A percentile compares a stretch with the other conserved stretches of the same genome.
These are phyloP conservation scores for Graphiopsis chlorocephala DNA, from an alignment of 2,329 filamentous ascomycete genomes.

Conservation along the genomic window DNA sequence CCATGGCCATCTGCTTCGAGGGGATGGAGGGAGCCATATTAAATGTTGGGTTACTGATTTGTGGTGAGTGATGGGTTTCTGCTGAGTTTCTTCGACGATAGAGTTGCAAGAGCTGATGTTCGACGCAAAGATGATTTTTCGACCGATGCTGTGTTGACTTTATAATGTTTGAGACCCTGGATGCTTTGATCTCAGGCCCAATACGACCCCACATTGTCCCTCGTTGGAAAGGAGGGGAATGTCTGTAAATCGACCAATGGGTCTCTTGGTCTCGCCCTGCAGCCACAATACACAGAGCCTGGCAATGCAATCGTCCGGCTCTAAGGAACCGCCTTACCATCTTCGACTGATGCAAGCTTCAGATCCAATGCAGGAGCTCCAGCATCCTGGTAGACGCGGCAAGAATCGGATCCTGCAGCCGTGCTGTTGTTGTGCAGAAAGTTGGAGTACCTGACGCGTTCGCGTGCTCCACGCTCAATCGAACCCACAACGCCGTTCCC, in stretches of 20 bases:
- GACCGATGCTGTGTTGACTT: background rate
- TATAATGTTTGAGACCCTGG: constrained; percentile 2
- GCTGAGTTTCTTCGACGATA: background rate
- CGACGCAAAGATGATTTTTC: background rate
- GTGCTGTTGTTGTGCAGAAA: background rate
- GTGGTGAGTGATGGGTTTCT: background rate
- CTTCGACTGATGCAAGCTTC: constrained; percentile 5
- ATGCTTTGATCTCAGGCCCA: background rate
- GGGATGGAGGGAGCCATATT: constrained; percentile 54
- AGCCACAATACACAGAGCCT: constrained; percentile 7
- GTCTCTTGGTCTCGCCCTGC: constrained; percentile 1
- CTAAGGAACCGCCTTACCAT: constrained; percentile 10
- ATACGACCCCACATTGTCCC: constrained; percentile 12
- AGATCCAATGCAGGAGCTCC: background rate
- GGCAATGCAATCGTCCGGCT: constrained; percentile 7
- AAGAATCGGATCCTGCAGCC: background rate
- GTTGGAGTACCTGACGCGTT: background rate
- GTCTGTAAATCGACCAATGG: constrained; percentile 8
- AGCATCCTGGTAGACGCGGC: background rate
- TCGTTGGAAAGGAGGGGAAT: constrained; percentile 15
- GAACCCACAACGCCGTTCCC: background rate
- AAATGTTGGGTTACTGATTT: background rate
- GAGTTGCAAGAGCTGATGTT: background rate
- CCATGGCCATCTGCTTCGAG: constrained; percentile 84
- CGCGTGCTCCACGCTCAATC: background rate